phyloP scores from a whole-genome alignment of 176 grass and related monocot genomes.

The Echinochloa phyllopogon region DNA sequence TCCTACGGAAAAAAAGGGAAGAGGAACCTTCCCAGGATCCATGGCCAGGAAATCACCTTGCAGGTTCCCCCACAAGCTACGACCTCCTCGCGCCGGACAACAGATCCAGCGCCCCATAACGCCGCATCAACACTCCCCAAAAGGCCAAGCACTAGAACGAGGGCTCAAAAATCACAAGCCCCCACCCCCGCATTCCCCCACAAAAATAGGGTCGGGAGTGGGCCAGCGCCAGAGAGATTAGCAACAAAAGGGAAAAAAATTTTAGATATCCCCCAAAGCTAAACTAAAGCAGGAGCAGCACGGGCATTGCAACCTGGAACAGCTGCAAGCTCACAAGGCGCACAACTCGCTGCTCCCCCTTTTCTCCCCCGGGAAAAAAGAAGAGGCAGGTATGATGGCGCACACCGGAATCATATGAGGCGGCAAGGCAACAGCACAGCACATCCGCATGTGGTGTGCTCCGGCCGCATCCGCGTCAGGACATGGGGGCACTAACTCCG shows the following conservation, averaged over 20 bases:
- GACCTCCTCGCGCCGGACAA: conserved; percentile 16
- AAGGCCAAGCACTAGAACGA: conserved; percentile 29
- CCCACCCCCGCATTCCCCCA: conserved; percentile 48
- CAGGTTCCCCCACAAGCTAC: conserved; percentile 8
- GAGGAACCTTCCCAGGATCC: neutral
- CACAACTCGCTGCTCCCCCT: conserved; percentile 33
- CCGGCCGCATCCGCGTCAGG: conserved; percentile 41
- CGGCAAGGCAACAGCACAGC: conserved; percentile 52
- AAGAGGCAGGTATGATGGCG: conserved; percentile 43
- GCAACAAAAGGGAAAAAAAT: conserved; percentile 42
- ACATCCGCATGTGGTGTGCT: conserved; percentile 48
- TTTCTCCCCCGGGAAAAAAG: neutral
- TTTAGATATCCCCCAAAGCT: conserved; percentile 45
- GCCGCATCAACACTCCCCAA: conserved; percentile 42
- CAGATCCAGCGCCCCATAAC: conserved; percentile 53
- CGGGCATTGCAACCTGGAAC: conserved; percentile 61
- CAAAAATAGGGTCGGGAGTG: conserved; percentile 43
- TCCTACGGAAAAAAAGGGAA: neutral
- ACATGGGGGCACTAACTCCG: conserved; percentile 60
- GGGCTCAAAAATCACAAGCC: conserved; percentile 45
- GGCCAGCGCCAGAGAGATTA: conserved; percentile 51
- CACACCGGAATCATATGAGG: conserved; percentile 61
- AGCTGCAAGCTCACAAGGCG: conserved; percentile 60
- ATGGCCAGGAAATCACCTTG: conserved; percentile 37
- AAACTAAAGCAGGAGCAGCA: conserved; percentile 35